These are phyloP conservation scores for Lolium rigidum DNA, from an alignment of 176 grass and related monocot genomes.

Conservation along the genomic window DNA sequence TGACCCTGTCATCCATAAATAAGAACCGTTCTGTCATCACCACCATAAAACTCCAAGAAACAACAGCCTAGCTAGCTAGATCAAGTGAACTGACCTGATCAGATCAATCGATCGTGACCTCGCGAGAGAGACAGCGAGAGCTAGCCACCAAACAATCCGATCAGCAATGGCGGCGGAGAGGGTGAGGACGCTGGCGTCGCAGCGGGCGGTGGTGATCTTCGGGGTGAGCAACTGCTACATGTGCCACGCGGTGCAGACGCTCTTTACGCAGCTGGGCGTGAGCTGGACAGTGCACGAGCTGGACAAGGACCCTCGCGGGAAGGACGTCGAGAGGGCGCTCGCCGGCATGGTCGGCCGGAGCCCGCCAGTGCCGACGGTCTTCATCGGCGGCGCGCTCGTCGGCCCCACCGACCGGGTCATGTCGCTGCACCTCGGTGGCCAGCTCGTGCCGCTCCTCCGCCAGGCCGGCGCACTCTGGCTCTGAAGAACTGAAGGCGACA, in stretches of 20 bases:
- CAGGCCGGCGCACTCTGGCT: constrained; percentile 76
- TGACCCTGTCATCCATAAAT: constrained; percentile 11
- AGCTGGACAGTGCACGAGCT: constrained; percentile 37
- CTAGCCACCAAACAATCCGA: background rate
- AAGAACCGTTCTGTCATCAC: background rate
- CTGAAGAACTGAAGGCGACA: constrained; percentile 6
- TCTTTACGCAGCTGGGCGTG: constrained; percentile 61
- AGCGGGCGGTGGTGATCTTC: constrained; percentile 75
- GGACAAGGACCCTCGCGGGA: too few species aligned
- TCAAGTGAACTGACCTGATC: background rate
- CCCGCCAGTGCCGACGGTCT: constrained; percentile 62
- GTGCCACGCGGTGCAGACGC: constrained; percentile 72
- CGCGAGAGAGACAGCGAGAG: too few species aligned
- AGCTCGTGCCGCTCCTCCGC: constrained; percentile 67
- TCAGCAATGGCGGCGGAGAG: constrained; percentile 50
- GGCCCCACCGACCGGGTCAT: constrained; percentile 72
- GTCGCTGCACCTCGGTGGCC: constrained; percentile 61
- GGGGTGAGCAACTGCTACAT: constrained; percentile 72
- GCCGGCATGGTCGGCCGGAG: background rate
- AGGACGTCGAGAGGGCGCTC: too few species aligned
- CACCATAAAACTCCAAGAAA: background rate
- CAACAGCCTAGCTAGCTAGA: background rate
- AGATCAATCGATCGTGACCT: too few species aligned
- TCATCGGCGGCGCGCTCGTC: constrained; percentile 70
- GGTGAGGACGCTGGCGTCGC: constrained; percentile 51